Conservation (phyloP, 2,329 filamentous ascomycete genomes). For the Fonsecaea nubica region DNA sequence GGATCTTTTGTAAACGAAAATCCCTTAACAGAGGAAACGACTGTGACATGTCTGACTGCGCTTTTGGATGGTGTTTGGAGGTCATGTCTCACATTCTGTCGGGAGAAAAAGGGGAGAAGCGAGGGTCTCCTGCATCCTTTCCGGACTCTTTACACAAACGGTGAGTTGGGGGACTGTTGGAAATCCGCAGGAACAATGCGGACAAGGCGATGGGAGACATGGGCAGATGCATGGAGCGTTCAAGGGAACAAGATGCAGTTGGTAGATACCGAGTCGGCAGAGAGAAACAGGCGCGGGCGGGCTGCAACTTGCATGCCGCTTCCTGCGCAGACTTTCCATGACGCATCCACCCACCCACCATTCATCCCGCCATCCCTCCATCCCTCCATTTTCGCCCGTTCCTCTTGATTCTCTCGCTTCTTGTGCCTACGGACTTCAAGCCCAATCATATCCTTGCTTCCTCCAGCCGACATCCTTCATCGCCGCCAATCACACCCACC, state of each 20-base stretch:
- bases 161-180: background rate
- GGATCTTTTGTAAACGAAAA: background rate
- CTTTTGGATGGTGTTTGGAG: background rate
- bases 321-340: no score
- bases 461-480: slow-evolving; percentile 18
- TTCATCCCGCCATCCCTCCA: slow-evolving; percentile 2
- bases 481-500: slow-evolving; percentile 17
- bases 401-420: background rate
- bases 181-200: background rate
- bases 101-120: no score
- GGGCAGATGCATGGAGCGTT: background rate
- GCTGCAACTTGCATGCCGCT: background rate
- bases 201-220: background rate
- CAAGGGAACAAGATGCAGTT: background rate
- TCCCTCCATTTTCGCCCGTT: background rate
- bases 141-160: background rate
- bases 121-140: background rate
- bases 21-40: background rate
- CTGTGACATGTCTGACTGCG: background rate
- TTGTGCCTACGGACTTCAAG: slow-evolving; percentile 23
- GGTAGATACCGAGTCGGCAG: no score
- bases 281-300: background rate
- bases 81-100: background rate
- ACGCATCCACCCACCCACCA: background rate
- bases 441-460: slow-evolving; percentile 26